Evolutionary conservation across 148 eudicot genomes (phyloP).

Genomic region (Salicornia ramosissima): DNA sequence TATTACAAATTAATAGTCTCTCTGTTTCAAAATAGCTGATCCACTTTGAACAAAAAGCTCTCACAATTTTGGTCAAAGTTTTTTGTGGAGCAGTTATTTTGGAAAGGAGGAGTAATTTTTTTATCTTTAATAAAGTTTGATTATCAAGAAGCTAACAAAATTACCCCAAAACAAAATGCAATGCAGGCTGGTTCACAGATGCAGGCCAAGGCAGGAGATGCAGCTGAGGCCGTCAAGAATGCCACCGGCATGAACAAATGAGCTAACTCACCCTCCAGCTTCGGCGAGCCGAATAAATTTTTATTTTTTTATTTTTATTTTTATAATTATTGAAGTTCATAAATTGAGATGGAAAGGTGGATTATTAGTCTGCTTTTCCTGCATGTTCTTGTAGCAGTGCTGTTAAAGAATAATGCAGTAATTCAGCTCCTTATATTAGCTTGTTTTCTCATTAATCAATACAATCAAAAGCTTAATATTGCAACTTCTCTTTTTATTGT

Average conservation of each 20-base stretch:
- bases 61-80: no score
- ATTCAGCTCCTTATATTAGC: slow-evolving; percentile 22
- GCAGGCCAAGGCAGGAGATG: slow-evolving; percentile 39
- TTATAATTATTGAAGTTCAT: neutral
- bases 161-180: neutral
- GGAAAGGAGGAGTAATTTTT: no score
- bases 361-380: neutral
- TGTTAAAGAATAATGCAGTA: slow-evolving; percentile 13
- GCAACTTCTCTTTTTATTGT: neutral
- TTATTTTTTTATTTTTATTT: neutral
- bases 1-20: no score
- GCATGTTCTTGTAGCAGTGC: slow-evolving; percentile 7
- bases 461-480: neutral
- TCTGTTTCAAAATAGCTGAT: no score
- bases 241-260: slow-evolving; percentile 54
- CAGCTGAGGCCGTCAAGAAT: slow-evolving; percentile 45
- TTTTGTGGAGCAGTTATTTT: no score
- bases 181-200: slow-evolving; percentile 44
- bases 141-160: neutral
- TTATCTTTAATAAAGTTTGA: no score
- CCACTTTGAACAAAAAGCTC: no score
- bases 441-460: slow-evolving; percentile 4
- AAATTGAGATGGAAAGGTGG: neutral
- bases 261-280: neutral
- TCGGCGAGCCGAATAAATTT: neutral